A percentile compares a stretch with the other conserved stretches of the same genome.
These are phyloP conservation scores for Saccharomyces hybrid DNA, from an alignment of 1,139 yeast genomes.

Conservation along the genomic window DNA sequence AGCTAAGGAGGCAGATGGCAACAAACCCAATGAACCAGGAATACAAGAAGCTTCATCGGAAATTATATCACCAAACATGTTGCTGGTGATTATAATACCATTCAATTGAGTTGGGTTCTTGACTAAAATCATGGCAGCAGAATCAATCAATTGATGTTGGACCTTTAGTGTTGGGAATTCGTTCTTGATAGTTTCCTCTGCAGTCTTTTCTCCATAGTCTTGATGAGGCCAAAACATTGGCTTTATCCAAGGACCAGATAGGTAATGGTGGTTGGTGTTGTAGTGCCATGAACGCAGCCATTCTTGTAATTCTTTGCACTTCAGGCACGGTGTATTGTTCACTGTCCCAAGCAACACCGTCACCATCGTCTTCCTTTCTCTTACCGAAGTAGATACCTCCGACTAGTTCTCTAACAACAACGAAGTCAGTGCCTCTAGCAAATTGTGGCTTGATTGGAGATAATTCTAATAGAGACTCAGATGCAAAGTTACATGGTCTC, in stretches of 20 bases:
- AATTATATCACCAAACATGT: slow-evolving; percentile 97
- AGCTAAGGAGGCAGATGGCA: slow-evolving; percentile 94
- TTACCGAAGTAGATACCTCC: slow-evolving; percentile 98
- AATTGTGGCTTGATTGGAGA: slow-evolving; percentile 81
- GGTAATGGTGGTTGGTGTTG: slow-evolving; percentile 91
- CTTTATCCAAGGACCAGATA: slow-evolving; percentile 93
- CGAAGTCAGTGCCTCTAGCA: slow-evolving; percentile 83
- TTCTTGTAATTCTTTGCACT: slow-evolving; percentile 88
- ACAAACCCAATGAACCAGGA: slow-evolving; percentile 91
- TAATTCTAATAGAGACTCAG: slow-evolving; percentile 72
- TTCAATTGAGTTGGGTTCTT: slow-evolving; percentile 84
- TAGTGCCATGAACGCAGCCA: slow-evolving; percentile 95
- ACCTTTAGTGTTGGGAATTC: slow-evolving; percentile 85
- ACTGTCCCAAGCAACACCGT: slow-evolving; percentile 85
- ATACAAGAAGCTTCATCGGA: slow-evolving; percentile 96
- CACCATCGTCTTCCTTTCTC: slow-evolving; percentile 83
- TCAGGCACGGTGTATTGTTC: slow-evolving; percentile 86
- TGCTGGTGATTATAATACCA: slow-evolving; percentile 85
- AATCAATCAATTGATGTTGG: slow-evolving; percentile 92
- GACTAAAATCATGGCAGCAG: slow-evolving; percentile 95
- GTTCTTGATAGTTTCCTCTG: slow-evolving; percentile 68
- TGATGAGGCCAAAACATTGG: slow-evolving; percentile 91
- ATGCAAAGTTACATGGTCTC: slow-evolving; percentile 93
- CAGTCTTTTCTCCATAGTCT: slow-evolving; percentile 94
- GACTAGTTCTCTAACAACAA: slow-evolving; percentile 90